phyloP scores from a whole-genome alignment of 495 filamentous ascomycete genomes.

The Talaromyces trachyspermus region DNA sequence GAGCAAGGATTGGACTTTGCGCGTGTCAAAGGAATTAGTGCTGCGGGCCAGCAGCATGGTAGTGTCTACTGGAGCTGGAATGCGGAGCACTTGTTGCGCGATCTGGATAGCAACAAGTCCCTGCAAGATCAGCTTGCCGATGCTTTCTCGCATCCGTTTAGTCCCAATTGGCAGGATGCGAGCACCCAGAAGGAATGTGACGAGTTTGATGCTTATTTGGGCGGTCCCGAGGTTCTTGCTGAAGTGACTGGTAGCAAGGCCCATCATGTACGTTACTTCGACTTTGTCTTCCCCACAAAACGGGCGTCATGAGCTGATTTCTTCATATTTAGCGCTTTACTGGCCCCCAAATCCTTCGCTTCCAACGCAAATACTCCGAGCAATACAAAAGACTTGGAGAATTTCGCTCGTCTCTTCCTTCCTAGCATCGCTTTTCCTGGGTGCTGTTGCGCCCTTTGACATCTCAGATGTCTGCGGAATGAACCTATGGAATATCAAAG shows the following conservation, averaged over 20 bases:
- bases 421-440: constrained; percentile 85
- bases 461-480: constrained; percentile 94
- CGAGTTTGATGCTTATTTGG: constrained; percentile 67
- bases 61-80: constrained; percentile 82
- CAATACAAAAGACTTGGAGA: constrained; percentile 73
- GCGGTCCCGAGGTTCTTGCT: constrained; percentile 59
- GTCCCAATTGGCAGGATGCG: constrained; percentile 96
- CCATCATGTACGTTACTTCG: constrained; percentile 66
- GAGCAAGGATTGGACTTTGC: constrained; percentile 67
- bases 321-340: constrained; percentile 71
- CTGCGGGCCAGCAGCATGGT: constrained; percentile 93
- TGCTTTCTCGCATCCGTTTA: constrained; percentile 80
- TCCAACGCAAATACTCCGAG: constrained; percentile 68
- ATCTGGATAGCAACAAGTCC: constrained; percentile 49
- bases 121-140: constrained; percentile 63
- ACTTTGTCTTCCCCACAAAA: constrained; percentile 1
- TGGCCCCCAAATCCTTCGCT: constrained; percentile 90
- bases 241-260: constrained; percentile 81
- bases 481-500: constrained; percentile 89
- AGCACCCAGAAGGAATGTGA: constrained; percentile 91
- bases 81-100: constrained; percentile 57
- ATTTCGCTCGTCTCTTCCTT: constrained; percentile 95
- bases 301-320: constrained; percentile 8
- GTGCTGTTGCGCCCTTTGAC: constrained; percentile 78
- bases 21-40: constrained; percentile 74